Conservation (phyloP, 140 eudicot genomes). For the Bidens hawaiensis region DNA sequence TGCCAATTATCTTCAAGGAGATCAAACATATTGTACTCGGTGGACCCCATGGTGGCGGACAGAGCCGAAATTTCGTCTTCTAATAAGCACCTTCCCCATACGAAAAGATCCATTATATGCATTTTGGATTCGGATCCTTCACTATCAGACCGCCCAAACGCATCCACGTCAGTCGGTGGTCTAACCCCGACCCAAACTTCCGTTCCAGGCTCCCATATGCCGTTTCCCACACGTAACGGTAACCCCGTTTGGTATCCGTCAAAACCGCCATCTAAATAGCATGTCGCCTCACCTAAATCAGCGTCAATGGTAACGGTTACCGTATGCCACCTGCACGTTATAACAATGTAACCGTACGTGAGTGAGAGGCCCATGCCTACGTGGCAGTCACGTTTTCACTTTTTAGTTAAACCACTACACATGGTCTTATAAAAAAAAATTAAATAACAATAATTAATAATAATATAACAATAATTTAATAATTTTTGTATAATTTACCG, state of each 20-base stretch:
- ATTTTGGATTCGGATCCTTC: constrained; percentile 90
- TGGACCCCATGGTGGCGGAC: constrained; percentile 68
- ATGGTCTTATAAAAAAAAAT: no score
- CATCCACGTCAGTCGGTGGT: constrained; percentile 87
- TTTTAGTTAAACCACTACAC: no score
- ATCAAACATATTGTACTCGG: constrained; percentile 65
- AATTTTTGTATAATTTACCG: no score
- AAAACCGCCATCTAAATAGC: constrained; percentile 85
- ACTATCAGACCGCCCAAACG: constrained; percentile 96
- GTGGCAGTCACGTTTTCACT: no score
- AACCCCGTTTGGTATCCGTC: constrained; percentile 87
- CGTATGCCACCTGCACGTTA: constrained; percentile 80
- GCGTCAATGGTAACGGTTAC: constrained; percentile 89
- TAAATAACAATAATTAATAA: no score
- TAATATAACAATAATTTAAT: no score
- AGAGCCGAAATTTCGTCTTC: constrained; percentile 90
- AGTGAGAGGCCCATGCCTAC: no score
- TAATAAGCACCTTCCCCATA: constrained; percentile 89
- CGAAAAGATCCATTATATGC: constrained; percentile 94
- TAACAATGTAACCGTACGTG: no score
- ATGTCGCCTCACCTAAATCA: constrained; percentile 90
- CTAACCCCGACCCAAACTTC: constrained; percentile 89
- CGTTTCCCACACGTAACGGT: constrained; percentile 54
- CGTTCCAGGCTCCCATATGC: constrained; percentile 92
- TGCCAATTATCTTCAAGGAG: constrained; percentile 92